Percentiles rank a stretch among this genome's conserved stretches.
phyloP scores from a whole-genome alignment of 768 basidiomycete species.

The Leccinum fibrillosum region DNA sequence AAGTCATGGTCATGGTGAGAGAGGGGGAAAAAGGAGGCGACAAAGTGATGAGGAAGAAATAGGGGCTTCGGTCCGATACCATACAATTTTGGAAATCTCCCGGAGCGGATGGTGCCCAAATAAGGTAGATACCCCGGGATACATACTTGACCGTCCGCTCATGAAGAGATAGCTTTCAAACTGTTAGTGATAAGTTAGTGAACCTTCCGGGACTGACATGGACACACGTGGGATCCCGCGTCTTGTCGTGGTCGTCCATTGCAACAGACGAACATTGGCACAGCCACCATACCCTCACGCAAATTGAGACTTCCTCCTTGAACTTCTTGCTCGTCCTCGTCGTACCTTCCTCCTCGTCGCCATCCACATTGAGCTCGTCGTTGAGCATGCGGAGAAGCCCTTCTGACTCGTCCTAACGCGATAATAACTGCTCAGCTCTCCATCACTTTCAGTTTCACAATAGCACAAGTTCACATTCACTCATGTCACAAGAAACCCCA shows the following conservation, averaged over 20 bases:
- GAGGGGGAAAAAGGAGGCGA: not conserved
- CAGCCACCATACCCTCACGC: slow-evolving; percentile 14
- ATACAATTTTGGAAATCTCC: not conserved
- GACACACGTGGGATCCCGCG: too few species aligned
- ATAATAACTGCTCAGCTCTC: not conserved
- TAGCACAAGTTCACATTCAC: slow-evolving; percentile 1
- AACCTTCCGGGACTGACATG: too few species aligned
- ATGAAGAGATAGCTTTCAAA: too few species aligned
- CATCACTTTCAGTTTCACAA: slow-evolving; percentile 2
- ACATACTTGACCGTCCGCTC: too few species aligned
- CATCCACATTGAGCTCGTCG: slow-evolving; percentile 11
- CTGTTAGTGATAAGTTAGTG: not conserved
- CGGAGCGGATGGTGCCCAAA: not conserved
- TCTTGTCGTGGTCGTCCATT: not conserved
- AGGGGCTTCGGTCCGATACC: not conserved
- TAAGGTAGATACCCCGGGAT: not conserved
- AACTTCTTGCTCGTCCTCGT: too few species aligned
- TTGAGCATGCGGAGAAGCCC: slow-evolving; percentile 18
- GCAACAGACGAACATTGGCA: slow-evolving; percentile 4
- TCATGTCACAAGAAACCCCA: slow-evolving; percentile 30
- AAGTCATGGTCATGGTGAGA: slow-evolving; percentile 3
- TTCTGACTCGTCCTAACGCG: not conserved
- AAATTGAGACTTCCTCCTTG: not conserved
- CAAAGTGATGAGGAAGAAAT: not conserved
- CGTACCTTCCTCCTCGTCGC: slow-evolving; percentile 4